Base-by-base conservation (phyloP, 1,284 basidiomycete genomes). In the Trametes versicolor region DNA sequence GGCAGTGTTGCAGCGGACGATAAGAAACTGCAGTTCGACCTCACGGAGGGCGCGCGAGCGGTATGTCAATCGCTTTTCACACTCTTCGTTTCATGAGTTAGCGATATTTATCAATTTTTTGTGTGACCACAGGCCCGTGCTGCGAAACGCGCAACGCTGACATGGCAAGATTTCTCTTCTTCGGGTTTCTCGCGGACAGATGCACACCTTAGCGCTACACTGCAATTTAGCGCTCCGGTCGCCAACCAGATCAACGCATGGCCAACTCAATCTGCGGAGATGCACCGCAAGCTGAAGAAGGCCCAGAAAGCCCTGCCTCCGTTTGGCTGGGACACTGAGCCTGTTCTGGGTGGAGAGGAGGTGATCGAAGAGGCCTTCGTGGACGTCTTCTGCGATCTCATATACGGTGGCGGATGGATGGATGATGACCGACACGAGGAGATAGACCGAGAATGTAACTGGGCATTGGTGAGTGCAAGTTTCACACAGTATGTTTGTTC, bases 311-410 rank as follows among this genome's bases (percentile, higher is more conserved):
- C 88, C 4, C 81, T 95, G 23, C 92, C 92, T 15, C 80, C 89
- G 0, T 96, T 96, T 73, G 88, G 91, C 1, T 95, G 93, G 90
- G 91, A 96, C 72, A 95, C 93, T 0, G 88, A 90, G 51, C 93
- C 93, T 0, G 87, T 93, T 29, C 78, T 93, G 67, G 88, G 87
- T 15, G 77, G 81, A 43, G 90, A 95, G 77, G 85, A 90, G 78
- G 82, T 93, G 58, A 82, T 96, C 34, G 95, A 97, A 74, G 94
- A 96, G 77, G 87, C 92, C 0, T 96, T 97, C 76, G 73, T 96
- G 49, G 93, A 95, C 71, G 91, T 93, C 32, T 97, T 95, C 78
- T 93, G 91, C 71, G 95, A 97, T 77, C 79, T 97, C 51, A 81
- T 95, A 51, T 90, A 92, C 68, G 92, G 94, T 32, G 88, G 89